Percentiles rank a stretch among this genome's conserved stretches.
These are phyloP conservation scores for Puya raimondii DNA, from an alignment of 176 grass and related monocot genomes.

Conservation along the genomic window DNA sequence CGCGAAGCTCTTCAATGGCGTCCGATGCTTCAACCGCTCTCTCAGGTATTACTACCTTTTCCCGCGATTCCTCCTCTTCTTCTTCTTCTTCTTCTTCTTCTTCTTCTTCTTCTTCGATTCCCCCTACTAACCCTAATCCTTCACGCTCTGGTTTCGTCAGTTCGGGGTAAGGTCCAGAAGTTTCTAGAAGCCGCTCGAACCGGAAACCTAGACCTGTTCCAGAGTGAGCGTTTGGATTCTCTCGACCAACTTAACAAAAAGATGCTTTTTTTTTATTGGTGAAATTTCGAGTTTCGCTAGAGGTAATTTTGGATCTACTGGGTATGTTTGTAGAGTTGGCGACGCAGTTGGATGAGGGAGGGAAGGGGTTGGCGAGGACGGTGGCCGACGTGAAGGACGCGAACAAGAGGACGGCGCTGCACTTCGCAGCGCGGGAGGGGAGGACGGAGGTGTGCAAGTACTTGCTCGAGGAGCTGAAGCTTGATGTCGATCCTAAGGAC, in stretches of 20 bases:
- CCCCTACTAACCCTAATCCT: background rate
- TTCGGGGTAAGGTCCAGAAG: constrained; percentile 59
- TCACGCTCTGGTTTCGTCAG: constrained; percentile 25
- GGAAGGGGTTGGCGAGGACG: constrained; percentile 52
- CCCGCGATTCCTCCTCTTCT: background rate
- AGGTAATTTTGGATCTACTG: background rate
- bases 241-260: background rate
- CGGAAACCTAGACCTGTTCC: constrained; percentile 59
- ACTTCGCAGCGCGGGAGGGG: constrained; percentile 72
- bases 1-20: background rate
- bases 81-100: too few species aligned
- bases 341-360: constrained; percentile 61
- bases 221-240: constrained; percentile 33
- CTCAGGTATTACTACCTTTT: constrained; percentile 20
- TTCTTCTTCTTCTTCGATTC: background rate
- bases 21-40: constrained; percentile 38
- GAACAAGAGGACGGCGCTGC: constrained; percentile 76
- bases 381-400: constrained; percentile 56
- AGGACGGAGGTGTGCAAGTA: constrained; percentile 56
- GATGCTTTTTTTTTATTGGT: background rate
- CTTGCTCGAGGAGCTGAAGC: constrained; percentile 63
- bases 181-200: constrained; percentile 73
- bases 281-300: background rate
- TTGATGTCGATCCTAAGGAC: constrained; percentile 68
- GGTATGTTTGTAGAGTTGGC: constrained; percentile 30